phyloP scores from a whole-genome alignment of 257 asterid species.

The Jacaranda mimosifolia region DNA sequence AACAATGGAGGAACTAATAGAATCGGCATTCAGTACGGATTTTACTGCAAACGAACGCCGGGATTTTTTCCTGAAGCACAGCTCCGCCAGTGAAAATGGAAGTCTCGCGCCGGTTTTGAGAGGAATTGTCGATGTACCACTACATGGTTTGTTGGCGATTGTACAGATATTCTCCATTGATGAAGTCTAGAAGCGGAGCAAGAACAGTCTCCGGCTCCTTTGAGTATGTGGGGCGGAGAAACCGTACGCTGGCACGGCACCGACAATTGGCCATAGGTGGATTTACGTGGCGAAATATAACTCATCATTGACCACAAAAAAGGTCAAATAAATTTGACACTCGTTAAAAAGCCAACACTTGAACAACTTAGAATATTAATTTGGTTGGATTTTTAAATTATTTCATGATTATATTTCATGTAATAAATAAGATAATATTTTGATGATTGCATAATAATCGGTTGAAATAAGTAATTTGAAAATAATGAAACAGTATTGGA shows the following conservation, averaged over 20 bases:
- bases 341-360: too few species aligned
- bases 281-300: conserved; percentile 34
- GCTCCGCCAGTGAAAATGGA: conserved; percentile 42
- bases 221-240: conserved; percentile 30
- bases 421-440: too few species aligned
- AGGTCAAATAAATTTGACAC: too few species aligned
- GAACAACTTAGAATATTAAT: too few species aligned
- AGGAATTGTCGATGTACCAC: conserved; percentile 26
- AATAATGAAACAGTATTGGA: too few species aligned
- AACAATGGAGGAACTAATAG: conserved; percentile 32
- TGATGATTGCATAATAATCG: too few species aligned
- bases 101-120: conserved; percentile 25
- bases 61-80: conserved; percentile 31
- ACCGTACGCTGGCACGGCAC: conserved; percentile 7
- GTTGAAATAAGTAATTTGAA: too few species aligned
- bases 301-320: background rate
- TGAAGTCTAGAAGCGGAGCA: conserved; percentile 21
- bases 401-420: too few species aligned
- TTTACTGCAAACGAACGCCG: conserved; percentile 38
- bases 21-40: conserved; percentile 31
- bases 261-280: conserved; percentile 18
- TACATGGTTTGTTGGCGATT: conserved; percentile 28
- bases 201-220: background rate
- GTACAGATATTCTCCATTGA: conserved; percentile 44
- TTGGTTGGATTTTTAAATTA: too few species aligned